Evolutionary conservation across 805 yeast species (phyloP), one percentile per base, ranked within the genome.

Genomic region (Candida vaughaniae): DNA sequence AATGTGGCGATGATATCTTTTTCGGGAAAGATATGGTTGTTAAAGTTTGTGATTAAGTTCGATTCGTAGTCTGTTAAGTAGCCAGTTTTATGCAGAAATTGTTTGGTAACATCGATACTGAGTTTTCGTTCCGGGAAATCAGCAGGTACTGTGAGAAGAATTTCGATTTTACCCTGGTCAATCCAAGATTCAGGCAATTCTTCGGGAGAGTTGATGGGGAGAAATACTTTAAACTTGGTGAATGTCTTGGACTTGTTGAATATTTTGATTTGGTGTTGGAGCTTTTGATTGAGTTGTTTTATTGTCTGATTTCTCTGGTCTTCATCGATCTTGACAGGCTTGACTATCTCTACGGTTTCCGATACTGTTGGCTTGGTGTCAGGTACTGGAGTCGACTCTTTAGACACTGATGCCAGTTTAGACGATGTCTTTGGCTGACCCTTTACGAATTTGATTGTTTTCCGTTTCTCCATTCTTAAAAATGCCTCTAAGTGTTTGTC

Each of bases 401-500:
- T 31, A 1, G 41, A 22, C 15, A 19, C 32, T 5, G 39, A 25
- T 3, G 27, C 30, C 27, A 5, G 16, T 25, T 33, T 23, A 16
- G 7, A n/a, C 4, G 9, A 12, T 18, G 10, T 10, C 29, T 25
- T 23, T 39, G 39, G 39, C 32, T 38, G 45, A 19, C 39, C 52
- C 19, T 67, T 71, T 20, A 82, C 80, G 47, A 83, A 69, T 51
- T 79, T 84, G 41, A 84, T 62, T 0, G 86, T 80, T 16, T 73
- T 76, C 29, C 73, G 69, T 47, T 79, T 80, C 45, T 81, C 81
- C 56, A 70, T 71, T 31, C 73, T 69, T 39, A 85, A 62, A 48
- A 82, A 77, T 29, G 52, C 47, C 49, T 84, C 91, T 34, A 84
- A 63, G 39, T 77, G 66, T 42, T 60, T 64, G 51, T 82, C 86